phyloP scores from a whole-genome alignment of 495 filamentous ascomycete genomes.

The Hyphodiscus hymeniophilus region DNA sequence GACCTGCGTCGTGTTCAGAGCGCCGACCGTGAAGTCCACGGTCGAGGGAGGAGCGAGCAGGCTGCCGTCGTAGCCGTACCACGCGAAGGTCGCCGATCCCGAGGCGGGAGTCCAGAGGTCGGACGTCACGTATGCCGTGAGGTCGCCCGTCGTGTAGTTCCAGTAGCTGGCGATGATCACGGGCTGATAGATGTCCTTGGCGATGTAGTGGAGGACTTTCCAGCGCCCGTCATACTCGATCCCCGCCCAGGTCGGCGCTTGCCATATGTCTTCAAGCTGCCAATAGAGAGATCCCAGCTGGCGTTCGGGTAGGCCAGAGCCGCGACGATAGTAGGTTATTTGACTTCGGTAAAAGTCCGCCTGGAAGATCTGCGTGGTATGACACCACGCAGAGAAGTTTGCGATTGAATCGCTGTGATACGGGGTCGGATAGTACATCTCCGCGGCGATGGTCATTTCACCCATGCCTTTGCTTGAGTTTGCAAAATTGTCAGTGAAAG shows the following conservation, averaged over 20 bases:
- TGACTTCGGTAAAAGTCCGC: slow-evolving; percentile 69
- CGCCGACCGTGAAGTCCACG: slow-evolving; percentile 44
- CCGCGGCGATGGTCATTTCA: slow-evolving; percentile 58
- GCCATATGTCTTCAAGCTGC: slow-evolving; percentile 93
- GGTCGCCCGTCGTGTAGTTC: slow-evolving; percentile 43
- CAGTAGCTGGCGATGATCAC: slow-evolving; percentile 61
- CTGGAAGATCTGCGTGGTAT: slow-evolving; percentile 72
- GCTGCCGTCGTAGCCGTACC: slow-evolving; percentile 24
- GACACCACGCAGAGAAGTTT: slow-evolving; percentile 65
- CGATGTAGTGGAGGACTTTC: slow-evolving; percentile 73
- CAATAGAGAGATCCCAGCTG: slow-evolving; percentile 81
- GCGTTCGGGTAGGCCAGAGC: slow-evolving; percentile 52
- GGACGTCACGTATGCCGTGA: slow-evolving; percentile 53
- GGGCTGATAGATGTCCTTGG: slow-evolving; percentile 59
- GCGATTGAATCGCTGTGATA: slow-evolving; percentile 45
- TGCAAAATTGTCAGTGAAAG: slow-evolving; percentile 51
- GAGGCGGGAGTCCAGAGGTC: slow-evolving; percentile 37
- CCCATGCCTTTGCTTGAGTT: slow-evolving; percentile 80
- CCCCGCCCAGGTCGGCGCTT: slow-evolving; percentile 71
- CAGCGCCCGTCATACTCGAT: slow-evolving; percentile 71
- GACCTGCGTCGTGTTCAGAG: slow-evolving; percentile 52
- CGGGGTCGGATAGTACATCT: slow-evolving; percentile 67
- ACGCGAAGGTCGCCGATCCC: slow-evolving; percentile 26
- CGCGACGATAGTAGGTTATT: slow-evolving; percentile 67
- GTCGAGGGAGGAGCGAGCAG: slow-evolving; percentile 6